Evolutionary conservation across 2,329 filamentous ascomycete species (phyloP).

Genomic region (Tympanopsis confertula): DNA sequence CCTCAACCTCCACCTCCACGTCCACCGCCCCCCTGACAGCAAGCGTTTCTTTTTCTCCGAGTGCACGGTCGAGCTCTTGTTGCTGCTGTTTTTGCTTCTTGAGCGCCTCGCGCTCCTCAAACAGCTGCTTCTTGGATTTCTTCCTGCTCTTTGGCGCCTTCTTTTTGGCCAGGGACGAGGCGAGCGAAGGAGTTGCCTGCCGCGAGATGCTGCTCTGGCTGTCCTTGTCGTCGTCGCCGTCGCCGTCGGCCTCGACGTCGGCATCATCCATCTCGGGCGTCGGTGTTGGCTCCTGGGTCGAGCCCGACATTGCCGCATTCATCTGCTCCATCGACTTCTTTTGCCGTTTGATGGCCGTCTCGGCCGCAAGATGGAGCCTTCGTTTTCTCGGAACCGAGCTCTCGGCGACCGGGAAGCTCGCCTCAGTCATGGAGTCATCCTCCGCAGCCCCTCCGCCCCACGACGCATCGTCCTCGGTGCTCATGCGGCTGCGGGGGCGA

Average conservation of each 20-base stretch:
- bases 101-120: conserved; percentile 54
- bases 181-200: conserved; percentile 30
- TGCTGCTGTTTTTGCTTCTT: conserved; percentile 41
- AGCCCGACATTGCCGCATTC: conserved; percentile 51
- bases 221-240: conserved; percentile 32
- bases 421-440: conserved; percentile 61
- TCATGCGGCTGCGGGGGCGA: conserved; percentile 65
- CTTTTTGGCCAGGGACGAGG: too few relatives aligned
- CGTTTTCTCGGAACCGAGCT: conserved; percentile 47
- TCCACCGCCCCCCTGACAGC: conserved; percentile 12
- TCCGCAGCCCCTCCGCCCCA: conserved; percentile 40
- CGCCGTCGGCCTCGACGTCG: conserved; percentile 35
- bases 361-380: conserved; percentile 60
- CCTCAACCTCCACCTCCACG: conserved; percentile 16
- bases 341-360: conserved; percentile 64
- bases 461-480: conserved; percentile 42
- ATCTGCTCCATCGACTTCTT: conserved; percentile 73
- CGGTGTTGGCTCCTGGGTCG: conserved; percentile 37
- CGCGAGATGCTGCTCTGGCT: conserved; percentile 31
- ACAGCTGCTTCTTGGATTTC: conserved; percentile 68
- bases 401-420: conserved; percentile 56
- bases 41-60: conserved; percentile 16
- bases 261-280: conserved; percentile 34
- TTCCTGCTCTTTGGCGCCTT: conserved; percentile 11
- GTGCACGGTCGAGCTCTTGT: conserved; percentile 29